These are phyloP conservation scores for Chlamydomonas sp. DNA, from an alignment of 139 green algal species.

Conservation along the genomic window DNA sequence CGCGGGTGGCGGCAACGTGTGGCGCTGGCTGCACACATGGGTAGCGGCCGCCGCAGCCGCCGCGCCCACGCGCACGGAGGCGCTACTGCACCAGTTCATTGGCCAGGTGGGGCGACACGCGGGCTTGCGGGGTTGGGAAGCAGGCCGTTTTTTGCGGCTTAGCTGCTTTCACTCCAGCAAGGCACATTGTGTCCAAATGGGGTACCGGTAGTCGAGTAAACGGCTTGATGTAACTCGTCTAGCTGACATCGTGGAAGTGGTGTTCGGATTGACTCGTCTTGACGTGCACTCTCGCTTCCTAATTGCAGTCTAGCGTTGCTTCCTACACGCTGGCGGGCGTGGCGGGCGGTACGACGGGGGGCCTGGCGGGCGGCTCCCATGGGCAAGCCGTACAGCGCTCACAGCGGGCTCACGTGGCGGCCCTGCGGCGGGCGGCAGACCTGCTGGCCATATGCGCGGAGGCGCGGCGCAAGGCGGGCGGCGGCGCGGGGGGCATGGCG, in stretches of 20 bases:
- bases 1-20: constrained; percentile 12
- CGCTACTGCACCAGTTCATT: constrained; percentile 55
- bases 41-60: constrained; percentile 22
- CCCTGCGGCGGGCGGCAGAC: constrained; percentile 37
- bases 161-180: too few relatives aligned
- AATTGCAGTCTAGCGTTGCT: not conserved
- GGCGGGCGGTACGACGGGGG: not conserved
- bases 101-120: constrained; percentile 1
- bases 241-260: too few relatives aligned
- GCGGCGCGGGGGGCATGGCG: not conserved
- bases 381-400: not conserved
- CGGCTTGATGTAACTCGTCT: too few relatives aligned
- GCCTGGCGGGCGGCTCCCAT: not conserved
- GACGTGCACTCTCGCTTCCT: not conserved
- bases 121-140: too few relatives aligned
- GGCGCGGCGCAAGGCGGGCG: constrained; percentile 10
- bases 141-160: too few relatives aligned
- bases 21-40: constrained; percentile 45
- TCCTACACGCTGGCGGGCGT: not conserved
- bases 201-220: too few relatives aligned
- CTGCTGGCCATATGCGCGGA: constrained; percentile 41
- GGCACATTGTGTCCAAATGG: too few relatives aligned
- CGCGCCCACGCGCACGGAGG: constrained; percentile 42
- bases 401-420: constrained; percentile 7
- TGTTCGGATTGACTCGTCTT: not conserved